Conservation (phyloP, 2,329 filamentous ascomycete genomes). For the Fusarium caatingaense region DNA sequence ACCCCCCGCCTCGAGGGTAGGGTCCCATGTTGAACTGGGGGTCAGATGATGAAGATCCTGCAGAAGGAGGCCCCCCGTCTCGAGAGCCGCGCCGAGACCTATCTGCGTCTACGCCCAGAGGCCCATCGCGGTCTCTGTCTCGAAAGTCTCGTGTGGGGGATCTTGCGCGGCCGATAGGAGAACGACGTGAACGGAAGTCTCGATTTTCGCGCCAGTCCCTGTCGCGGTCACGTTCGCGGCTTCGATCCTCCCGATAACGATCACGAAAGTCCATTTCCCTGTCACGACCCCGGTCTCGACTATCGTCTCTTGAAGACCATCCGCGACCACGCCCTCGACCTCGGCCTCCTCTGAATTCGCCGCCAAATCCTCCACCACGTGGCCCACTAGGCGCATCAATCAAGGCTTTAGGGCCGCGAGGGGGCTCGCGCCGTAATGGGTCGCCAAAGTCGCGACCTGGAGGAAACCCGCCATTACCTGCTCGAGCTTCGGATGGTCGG, state of each 20-base stretch:
- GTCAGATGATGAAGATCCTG: conserved; percentile 77
- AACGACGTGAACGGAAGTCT: conserved; percentile 62
- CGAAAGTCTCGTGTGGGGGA: conserved; percentile 77
- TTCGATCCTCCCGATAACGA: conserved; percentile 69
- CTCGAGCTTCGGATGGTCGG: conserved; percentile 70
- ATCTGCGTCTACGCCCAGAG: conserved; percentile 73
- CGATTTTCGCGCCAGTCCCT: conserved; percentile 57
- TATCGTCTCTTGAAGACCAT: conserved; percentile 69
- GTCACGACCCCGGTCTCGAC: conserved; percentile 69
- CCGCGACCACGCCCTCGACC: conserved; percentile 68
- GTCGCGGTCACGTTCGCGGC: conserved; percentile 67
- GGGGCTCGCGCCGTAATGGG: conserved; percentile 73
- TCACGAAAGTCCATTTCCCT: conserved; percentile 70
- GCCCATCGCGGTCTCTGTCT: conserved; percentile 67
- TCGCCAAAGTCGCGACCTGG: conserved; percentile 70
- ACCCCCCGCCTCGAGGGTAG: conserved; percentile 67
- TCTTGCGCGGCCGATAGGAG: conserved; percentile 68
- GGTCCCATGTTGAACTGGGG: conserved; percentile 66
- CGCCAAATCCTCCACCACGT: conserved; percentile 72
- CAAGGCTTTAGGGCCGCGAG: conserved; percentile 83
- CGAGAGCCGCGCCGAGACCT: conserved; percentile 75
- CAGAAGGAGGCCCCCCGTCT: conserved; percentile 76
- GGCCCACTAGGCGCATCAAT: conserved; percentile 76
- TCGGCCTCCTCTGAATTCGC: conserved; percentile 68
- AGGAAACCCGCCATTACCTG: conserved; percentile 70